Percentiles rank a stretch among this genome's conserved stretches.
These are phyloP conservation scores for Hypericum perforatum DNA, from an alignment of 345 rosid species.

Conservation along the genomic window DNA sequence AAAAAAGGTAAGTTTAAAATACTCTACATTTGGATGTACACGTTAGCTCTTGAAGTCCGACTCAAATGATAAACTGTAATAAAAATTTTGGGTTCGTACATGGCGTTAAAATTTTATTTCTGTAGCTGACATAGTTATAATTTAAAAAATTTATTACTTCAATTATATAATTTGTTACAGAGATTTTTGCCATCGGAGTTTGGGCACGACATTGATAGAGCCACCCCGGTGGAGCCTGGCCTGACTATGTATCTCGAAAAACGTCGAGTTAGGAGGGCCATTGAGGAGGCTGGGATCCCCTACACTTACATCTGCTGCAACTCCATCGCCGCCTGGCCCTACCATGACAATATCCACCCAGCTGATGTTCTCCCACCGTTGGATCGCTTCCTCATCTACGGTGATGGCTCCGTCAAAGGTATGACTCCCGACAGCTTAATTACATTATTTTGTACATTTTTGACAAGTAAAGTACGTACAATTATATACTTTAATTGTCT, in stretches of 20 bases:
- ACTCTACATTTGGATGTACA: too few relatives aligned
- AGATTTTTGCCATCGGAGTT: constrained; percentile 32
- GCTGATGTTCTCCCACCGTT: constrained; percentile 29
- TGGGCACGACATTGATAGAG: constrained; percentile 30
- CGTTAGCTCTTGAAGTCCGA: too few relatives aligned
- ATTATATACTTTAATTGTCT: too few relatives aligned
- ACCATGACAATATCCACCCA: constrained; percentile 32
- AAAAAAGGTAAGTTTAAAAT: too few relatives aligned
- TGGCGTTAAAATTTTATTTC: too few relatives aligned
- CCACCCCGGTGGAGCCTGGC: constrained; percentile 34
- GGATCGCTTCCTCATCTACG: constrained; percentile 27
- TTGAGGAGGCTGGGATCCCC: constrained; percentile 24
- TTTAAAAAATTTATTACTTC: too few relatives aligned
- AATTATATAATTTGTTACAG: constrained; percentile 9
- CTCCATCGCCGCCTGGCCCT: constrained; percentile 36
- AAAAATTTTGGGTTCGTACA: too few relatives aligned
- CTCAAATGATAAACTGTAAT: too few relatives aligned
- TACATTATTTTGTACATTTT: neutral
- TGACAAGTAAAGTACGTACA: too few relatives aligned
- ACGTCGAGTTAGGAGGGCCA: constrained; percentile 21
- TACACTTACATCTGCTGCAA: constrained; percentile 34
- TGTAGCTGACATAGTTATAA: too few relatives aligned
- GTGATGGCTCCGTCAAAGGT: constrained; percentile 32
- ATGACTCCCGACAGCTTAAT: neutral
- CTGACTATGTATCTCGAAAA: constrained; percentile 23